These are phyloP conservation scores for Aurinia saxatilis DNA, from an alignment of 345 rosid species.

Conservation along the genomic window DNA sequence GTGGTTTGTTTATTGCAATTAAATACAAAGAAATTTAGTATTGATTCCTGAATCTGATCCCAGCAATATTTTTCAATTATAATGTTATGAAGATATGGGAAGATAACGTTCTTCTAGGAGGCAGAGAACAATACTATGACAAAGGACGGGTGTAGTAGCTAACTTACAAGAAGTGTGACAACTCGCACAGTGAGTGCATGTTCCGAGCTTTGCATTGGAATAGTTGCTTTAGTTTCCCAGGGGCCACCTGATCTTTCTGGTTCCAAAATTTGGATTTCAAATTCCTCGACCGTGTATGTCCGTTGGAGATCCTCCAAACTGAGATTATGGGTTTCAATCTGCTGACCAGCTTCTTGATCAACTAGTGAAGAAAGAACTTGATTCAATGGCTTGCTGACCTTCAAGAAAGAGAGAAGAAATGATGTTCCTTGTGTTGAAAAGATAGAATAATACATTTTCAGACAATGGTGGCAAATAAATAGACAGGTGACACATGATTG, in stretches of 20 bases:
- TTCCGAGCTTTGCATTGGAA: conserved; percentile 93
- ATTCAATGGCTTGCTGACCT: conserved; percentile 84
- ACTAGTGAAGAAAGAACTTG: conserved; percentile 87
- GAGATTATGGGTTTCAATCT: conserved; percentile 70
- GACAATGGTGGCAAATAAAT: not conserved
- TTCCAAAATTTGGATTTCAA: conserved; percentile 86
- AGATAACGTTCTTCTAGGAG: not conserved
- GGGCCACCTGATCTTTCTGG: conserved; percentile 81
- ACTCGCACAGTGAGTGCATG: conserved; percentile 90
- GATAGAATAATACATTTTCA: not conserved
- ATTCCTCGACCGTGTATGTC: conserved; percentile 79
- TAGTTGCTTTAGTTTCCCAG: conserved; percentile 92
- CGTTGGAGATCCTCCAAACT: conserved; percentile 68
- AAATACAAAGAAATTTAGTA: not conserved
- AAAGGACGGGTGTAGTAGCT: conserved; percentile 6
- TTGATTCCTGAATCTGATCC: conserved; percentile 3
- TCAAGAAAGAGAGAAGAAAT: conserved; percentile 13
- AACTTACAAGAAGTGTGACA: conserved; percentile 81
- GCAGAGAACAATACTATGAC: conserved; percentile 15
- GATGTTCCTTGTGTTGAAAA: conserved; percentile 9
- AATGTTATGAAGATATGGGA: conserved; percentile 6
- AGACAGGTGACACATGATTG: not conserved
- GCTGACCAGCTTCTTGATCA: conserved; percentile 95
- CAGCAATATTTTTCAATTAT: not conserved
- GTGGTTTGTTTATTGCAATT: conserved; percentile 7